These are phyloP conservation scores for Barnettozyma pratensis DNA, from an alignment of 805 yeast genomes.

Conservation along the genomic window DNA sequence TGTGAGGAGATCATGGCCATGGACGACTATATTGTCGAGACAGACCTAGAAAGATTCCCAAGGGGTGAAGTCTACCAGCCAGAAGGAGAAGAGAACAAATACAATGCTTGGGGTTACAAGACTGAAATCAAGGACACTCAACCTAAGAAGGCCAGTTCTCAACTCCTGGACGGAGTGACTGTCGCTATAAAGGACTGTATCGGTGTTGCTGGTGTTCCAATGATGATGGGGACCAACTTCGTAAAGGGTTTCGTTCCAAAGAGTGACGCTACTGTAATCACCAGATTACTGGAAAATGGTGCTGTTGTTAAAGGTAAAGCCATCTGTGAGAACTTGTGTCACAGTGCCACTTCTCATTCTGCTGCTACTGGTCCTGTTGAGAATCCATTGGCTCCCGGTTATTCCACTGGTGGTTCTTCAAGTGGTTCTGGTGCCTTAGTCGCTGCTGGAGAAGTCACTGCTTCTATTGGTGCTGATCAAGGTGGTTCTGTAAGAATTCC, in stretches of 20 bases:
- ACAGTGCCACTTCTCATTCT: slow-evolving; percentile 4
- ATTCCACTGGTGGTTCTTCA: slow-evolving; percentile 5
- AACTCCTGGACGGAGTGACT: neutral
- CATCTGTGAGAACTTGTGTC: slow-evolving; percentile 3
- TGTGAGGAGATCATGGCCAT: slow-evolving; percentile 5
- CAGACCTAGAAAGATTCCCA: neutral
- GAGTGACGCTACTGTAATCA: slow-evolving; percentile 2
- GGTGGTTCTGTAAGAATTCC: slow-evolving; percentile 5
- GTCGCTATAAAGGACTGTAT: neutral
- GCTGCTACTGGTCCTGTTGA: slow-evolving; percentile 5
- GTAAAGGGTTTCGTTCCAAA: slow-evolving; percentile 1
- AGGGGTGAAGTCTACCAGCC: slow-evolving; percentile 1
- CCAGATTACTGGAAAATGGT: slow-evolving; percentile 1
- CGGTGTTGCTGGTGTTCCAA: slow-evolving; percentile 3
- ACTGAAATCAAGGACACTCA: neutral
- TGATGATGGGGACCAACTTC: slow-evolving; percentile 2
- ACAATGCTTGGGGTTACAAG: slow-evolving; percentile 3
- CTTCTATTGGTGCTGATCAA: slow-evolving; percentile 5
- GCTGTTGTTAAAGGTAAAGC: slow-evolving; percentile 2
- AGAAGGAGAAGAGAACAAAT: slow-evolving; percentile 1
- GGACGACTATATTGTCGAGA: slow-evolving; percentile 1
- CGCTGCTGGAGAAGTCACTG: slow-evolving; percentile 2
- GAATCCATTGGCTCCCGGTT: slow-evolving; percentile 1
- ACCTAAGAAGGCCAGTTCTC: neutral
- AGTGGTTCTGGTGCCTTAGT: slow-evolving; percentile 3